phyloP scores from a whole-genome alignment of 2,329 filamentous ascomycete genomes.

The Hyphodiscus sp. region DNA sequence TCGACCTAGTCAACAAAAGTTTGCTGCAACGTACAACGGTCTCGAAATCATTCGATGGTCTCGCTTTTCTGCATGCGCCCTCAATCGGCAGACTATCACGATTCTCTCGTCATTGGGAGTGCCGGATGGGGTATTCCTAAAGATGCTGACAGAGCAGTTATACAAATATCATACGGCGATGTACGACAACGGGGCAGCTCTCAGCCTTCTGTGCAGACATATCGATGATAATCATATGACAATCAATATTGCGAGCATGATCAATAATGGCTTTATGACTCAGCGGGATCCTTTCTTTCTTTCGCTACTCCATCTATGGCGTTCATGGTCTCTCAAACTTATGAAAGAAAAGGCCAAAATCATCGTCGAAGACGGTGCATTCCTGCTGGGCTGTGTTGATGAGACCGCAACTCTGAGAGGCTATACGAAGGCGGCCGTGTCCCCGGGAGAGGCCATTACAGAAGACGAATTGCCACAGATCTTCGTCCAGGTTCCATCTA shows the following conservation, averaged over 20 bases:
- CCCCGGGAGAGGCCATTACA: conserved; percentile 30
- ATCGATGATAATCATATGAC: conserved; percentile 84
- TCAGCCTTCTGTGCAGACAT: conserved; percentile 62
- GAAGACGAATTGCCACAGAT: conserved; percentile 67
- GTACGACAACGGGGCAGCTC: conserved; percentile 54
- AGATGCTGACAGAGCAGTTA: conserved; percentile 63
- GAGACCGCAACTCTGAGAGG: conserved; percentile 73
- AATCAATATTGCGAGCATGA: conserved; percentile 65
- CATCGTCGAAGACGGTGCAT: conserved; percentile 73
- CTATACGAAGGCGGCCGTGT: conserved; percentile 46
- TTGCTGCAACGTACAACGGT: conserved; percentile 60
- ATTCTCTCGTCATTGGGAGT: conserved; percentile 79
- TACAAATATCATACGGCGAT: conserved; percentile 64
- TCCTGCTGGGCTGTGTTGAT: conserved; percentile 82
- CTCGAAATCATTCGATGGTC: conserved; percentile 85
- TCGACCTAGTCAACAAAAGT: conserved; percentile 83
- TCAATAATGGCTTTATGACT: conserved; percentile 72
- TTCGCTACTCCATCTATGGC: conserved; percentile 77
- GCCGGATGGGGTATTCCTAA: conserved; percentile 55
- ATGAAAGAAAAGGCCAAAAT: conserved; percentile 92
- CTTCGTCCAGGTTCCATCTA: conserved; percentile 72
- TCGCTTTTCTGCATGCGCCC: conserved; percentile 64
- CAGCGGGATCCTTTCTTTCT: conserved; percentile 71
- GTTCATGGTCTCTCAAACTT: conserved; percentile 80
- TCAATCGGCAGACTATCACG: conserved; percentile 86